Conservation (phyloP, 257 asterid species). For the Solanum microdontum region DNA sequence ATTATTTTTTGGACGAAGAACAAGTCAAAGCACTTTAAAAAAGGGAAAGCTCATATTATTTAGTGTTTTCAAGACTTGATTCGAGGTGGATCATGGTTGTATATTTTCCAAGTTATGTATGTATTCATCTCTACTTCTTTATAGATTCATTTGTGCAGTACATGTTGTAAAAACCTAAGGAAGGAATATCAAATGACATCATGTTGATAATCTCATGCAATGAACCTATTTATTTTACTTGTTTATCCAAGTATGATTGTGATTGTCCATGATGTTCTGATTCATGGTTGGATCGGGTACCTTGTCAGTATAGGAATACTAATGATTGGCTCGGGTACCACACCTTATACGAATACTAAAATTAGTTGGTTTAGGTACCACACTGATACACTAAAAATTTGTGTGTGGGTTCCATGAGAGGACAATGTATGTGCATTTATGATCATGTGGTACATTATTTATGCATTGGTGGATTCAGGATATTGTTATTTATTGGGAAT, state of each 20-base stretch:
- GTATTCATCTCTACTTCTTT: no score
- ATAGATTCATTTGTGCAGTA: no score
- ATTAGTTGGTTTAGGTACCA: background rate
- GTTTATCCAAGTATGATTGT: background rate
- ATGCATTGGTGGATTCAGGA: background rate
- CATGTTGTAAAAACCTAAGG: no score
- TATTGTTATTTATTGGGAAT: background rate
- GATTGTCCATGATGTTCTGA: background rate
- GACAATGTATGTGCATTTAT: background rate
- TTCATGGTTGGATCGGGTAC: background rate
- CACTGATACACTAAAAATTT: background rate
- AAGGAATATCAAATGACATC: background rate
- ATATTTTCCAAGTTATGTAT: no score
- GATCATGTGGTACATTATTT: background rate
- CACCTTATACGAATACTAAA: background rate
- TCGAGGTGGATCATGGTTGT: no score
- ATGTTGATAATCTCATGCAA: background rate
- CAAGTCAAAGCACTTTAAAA: no score
- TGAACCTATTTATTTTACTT: no score
- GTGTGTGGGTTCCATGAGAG: background rate
- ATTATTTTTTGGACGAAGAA: no score
- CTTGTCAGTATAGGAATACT: background rate
- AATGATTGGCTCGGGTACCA: background rate
- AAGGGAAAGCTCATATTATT: no score
- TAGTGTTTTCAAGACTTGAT: no score